Base-by-base conservation (phyloP, 495 filamentous ascomycete species). In the Daldinia caldariorum region DNA sequence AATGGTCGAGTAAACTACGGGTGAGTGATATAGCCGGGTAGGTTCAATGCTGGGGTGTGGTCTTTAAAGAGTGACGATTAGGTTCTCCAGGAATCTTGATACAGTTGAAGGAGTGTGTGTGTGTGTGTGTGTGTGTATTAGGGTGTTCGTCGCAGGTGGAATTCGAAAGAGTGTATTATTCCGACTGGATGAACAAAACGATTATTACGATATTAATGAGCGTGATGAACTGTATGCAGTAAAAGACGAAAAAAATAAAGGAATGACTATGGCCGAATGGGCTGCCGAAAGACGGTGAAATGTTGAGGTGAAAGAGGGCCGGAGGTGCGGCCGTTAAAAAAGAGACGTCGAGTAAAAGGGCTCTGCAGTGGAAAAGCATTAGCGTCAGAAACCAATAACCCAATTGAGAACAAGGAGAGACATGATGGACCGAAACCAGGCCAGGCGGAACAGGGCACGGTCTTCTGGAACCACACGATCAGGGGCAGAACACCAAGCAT, bases 191-290 rank as follows among this genome's bases (percentile, higher is more conserved):
- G 55, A 59, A 74, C 73, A 71, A 80, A 78, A 77, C 53, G 32
- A 81, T 72, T 79, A 84, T 84, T 84, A 84, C 71, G 66, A 70
- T 81, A 84, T 85, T 84, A 84, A 84, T 59, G 83, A 85, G 80
- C 76, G 83, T 84, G 82, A 58, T 81, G 81, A 82, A 82, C 70
- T 65, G 65, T 72, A 72, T 58, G 60, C 64, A 79, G 72, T 75
- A 79, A 77, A 62, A 74, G 54, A 57, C 72, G 74, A 74, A 73
- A 63, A 73, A 73, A 83, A 80, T 53, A 31, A 78, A 77, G 45
- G 83, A 85, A 82, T 83, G 83, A 81, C 80, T 61, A 77, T 80
- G 80, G 76, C 80, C 76, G 76, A 79, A 81, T 76, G 67, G 67
- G 73, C 72, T 63, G 74, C 71, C 78, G 76, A 79, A 69, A 75